Percentiles rank a stretch among this genome's conserved stretches.
Evolutionary conservation across 306 rosid genomes (phyloP).

Genomic region (Vigna unguiculata): DNA sequence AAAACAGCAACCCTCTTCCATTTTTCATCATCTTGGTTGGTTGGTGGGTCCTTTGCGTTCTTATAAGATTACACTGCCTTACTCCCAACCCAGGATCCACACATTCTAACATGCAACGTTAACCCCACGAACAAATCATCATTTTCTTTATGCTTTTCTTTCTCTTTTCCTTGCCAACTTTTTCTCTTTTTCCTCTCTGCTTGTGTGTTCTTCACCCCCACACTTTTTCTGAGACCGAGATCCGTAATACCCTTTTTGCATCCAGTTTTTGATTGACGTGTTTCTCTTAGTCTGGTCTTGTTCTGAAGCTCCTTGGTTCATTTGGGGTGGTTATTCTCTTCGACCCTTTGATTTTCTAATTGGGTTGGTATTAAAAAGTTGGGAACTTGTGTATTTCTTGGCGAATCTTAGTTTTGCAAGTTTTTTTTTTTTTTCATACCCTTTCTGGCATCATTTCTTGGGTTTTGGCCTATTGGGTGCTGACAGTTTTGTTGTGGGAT

Average conservation of each 20-base stretch:
- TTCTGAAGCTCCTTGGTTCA: neutral
- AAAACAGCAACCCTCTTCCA: neutral
- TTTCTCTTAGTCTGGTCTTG: conserved; percentile 4
- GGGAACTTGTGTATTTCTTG: conserved; percentile 3
- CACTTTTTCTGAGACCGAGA: neutral
- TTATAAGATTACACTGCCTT: neutral
- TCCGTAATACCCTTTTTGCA: conserved; percentile 17
- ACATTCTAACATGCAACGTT: neutral
- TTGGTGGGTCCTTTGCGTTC: conserved; percentile 1
- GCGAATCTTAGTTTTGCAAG: conserved; percentile 2
- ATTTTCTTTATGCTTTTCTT: neutral
- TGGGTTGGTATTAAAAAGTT: conserved; percentile 6
- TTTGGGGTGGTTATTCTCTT: neutral
- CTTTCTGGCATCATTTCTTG: neutral
- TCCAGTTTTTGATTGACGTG: conserved; percentile 2
- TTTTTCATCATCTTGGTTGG: neutral
- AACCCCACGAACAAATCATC: conserved; percentile 1
- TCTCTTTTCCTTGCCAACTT: neutral
- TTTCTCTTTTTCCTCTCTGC: neutral
- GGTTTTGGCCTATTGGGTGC: neutral
- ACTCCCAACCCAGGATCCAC: neutral
- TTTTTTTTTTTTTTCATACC: neutral
- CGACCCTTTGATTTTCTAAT: conserved; percentile 23
- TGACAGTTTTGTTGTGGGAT: conserved; percentile 23
- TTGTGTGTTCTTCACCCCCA: neutral